Base-by-base conservation (phyloP, 2,329 filamentous ascomycete genomes). In the Didymosphaeria variabile region DNA sequence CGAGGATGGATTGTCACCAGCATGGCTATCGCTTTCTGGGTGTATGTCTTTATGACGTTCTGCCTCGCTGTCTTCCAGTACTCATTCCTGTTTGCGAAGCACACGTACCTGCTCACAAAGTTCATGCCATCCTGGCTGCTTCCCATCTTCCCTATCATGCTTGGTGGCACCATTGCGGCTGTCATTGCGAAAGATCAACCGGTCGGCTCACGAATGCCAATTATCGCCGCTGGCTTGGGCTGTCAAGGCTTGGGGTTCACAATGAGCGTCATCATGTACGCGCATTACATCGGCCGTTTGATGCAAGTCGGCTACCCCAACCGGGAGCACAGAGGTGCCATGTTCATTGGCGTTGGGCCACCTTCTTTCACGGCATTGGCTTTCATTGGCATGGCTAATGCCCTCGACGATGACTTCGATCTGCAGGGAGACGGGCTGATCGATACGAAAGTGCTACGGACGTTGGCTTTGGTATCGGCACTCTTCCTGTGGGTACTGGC, bases 341-440 rank as follows among this genome's bases (percentile, higher is more conserved):
- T 93, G 73, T 92, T 91, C 80, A 91, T 93, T 80, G 89, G 88
- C 61, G 90, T 92, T n/a, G 90, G 90, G 0, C 89, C 90, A 1
- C 89, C 90, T 0, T 85, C 88, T 1, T 92, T 91, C 79, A 92
- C 90, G 0, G 87, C 87, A 1, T 80, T 92, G 15, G 90, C 90
- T 0, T 81, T 92, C 44, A 86, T 92, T 40, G 89, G 89, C 51
- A 89, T 92, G 84, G 84, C 89, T 0, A 82, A 85, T 49, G 83
- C 83, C 9, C 74, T 88, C 0, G 80, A 68, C 0, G 66, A 73
- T 6, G 79, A 81, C 40, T 85, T 85, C 64, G 78, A 79, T 49
- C 76, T 87, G 55, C 79, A 83, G 29, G 77, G 81, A 17, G 80
- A 85, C 7, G 77, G 80, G 46, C 77, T 77, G 8, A 77, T 87